Base-by-base conservation (phyloP, 2,329 filamentous ascomycete genomes). In the Mycosphaerella sp. region DNA sequence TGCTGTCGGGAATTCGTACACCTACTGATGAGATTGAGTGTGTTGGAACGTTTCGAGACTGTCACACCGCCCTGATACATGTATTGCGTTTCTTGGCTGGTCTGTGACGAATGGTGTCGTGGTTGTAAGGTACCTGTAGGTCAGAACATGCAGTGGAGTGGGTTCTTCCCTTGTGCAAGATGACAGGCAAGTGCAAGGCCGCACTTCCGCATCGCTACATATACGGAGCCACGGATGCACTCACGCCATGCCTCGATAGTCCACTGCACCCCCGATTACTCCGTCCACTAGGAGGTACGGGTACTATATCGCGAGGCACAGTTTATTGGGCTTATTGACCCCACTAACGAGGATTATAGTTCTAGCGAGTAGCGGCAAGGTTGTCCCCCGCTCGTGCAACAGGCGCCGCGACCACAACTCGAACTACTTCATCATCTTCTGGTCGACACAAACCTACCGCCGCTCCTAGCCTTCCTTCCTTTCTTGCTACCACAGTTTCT, bases 121-220 rank as follows among this genome's bases (percentile, higher is more conserved):
- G 21, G 21, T 25, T 25, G 21, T 25, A 25, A 25, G 21, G 21
- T 25, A 25, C 21, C 21, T n/a, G n/a, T n/a, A 25, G 21, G 21
- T 25, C 21, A 6, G 21, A 25, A 25, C 21, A 34, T 34, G 9
- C 30, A 10, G 30, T 34, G 2, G 10, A 10, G 3, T 25, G 7
- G 10, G 30, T 34, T 34, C 30, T 12, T n/a, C 2, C 4, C 30
- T 34, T 34, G 13, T 34, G 6, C 21, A 25, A 25, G 10, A n/a
- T n/a, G n/a, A n/a, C n/a, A n/a, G n/a, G n/a, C n/a, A n/a, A n/a
- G n/a, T n/a, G 30, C 32, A 21, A 52, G 50, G 44, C 50, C 47
- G 16, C 32, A 28, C 32, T 48, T 47, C 50, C 50, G 34, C 21
- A 41, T 52, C 49, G 49, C 32, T 44, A 37, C n/a, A n/a, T n/a